Evolutionary conservation across 2,329 filamentous ascomycete genomes (phyloP), one percentile per base, ranked within the genome.

Genomic region (Stylonectria norvegica): DNA sequence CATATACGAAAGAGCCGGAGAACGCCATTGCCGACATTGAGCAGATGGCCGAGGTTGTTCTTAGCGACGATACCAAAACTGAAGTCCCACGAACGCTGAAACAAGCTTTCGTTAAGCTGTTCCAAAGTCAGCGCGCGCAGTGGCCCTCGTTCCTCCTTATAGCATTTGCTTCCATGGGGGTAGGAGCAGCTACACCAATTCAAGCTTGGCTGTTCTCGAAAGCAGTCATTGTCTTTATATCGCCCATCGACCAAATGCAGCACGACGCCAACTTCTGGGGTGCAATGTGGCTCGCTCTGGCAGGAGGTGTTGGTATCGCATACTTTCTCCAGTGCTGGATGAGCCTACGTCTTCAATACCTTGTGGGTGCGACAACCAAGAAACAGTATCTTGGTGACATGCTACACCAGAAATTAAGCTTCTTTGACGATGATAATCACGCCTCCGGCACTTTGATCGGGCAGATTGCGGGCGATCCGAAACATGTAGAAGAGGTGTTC

Each of bases 201-300:
- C 58, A 60, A 25, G 55, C 59, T 3, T 60, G 55, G 55, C 49
- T 65, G 3, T 58, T 61, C 32, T 46, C 58, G 2, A 50, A 60
- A 19, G 51, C 54, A 6, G 31, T 61, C 1, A 43, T 45, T 0
- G 48, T 61, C 7, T 62, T 62, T 18, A 39, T 57, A 3, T 30
- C 53, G 1, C 40, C 45, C 4, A 44, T 42, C 2, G 38, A 47
- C 5, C 69, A 76, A 35, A 17, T 55, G 2, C 28, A 29, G 2
- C 25, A 29, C 0, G 39, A 56, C 11, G 36, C 47, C 2, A 32
- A 53, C 4, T 62, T 62, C 18, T 63, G 58, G 61, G 58, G 54
- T 1, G 34, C 60, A 8, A 60, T 63, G 56, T 63, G 61, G 50
- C 17, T 61, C 3, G 58, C 56, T 4, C 50, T 64, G 0, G 59